phyloP scores from a whole-genome alignment of 2,329 filamentous ascomycete species.

The Cordyceps militaris region DNA sequence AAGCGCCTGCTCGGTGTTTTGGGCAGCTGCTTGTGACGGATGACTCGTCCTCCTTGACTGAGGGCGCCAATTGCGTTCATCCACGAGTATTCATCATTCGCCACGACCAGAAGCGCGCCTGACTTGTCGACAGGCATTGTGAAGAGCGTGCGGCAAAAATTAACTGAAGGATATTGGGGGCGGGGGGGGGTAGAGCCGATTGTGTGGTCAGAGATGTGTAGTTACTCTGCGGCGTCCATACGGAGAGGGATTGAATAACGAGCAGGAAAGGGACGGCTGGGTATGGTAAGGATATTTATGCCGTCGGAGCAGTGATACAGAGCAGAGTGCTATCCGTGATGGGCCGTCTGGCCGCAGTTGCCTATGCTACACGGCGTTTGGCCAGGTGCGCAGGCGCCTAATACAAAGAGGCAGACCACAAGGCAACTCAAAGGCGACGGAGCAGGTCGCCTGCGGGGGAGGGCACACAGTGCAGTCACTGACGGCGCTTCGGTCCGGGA shows the following conservation, averaged over 20 bases:
- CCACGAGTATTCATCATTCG: neutral
- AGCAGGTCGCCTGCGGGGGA: neutral
- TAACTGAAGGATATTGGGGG: neutral
- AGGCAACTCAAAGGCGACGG: neutral
- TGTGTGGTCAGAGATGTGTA: neutral
- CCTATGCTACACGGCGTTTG: conserved; percentile 5
- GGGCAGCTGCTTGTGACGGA: conserved; percentile 19
- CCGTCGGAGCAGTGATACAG: neutral
- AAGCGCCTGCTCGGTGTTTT: conserved; percentile 20
- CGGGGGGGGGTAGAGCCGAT: neutral
- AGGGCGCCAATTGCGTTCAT: neutral
- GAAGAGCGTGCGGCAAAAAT: neutral
- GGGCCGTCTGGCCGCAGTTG: neutral
- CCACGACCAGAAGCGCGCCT: neutral
- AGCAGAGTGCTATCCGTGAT: neutral
- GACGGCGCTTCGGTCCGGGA: neutral
- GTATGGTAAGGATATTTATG: neutral
- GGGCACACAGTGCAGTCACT: neutral
- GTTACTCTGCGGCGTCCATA: neutral
- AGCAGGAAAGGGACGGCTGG: neutral
- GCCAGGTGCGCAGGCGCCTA: neutral
- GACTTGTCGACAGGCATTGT: neutral
- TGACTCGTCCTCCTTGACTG: neutral
- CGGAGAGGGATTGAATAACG: neutral
- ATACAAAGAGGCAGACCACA: neutral